Evolutionary conservation across 176 grass and related monocot species (phyloP).

Genomic region (Zea luxurians): DNA sequence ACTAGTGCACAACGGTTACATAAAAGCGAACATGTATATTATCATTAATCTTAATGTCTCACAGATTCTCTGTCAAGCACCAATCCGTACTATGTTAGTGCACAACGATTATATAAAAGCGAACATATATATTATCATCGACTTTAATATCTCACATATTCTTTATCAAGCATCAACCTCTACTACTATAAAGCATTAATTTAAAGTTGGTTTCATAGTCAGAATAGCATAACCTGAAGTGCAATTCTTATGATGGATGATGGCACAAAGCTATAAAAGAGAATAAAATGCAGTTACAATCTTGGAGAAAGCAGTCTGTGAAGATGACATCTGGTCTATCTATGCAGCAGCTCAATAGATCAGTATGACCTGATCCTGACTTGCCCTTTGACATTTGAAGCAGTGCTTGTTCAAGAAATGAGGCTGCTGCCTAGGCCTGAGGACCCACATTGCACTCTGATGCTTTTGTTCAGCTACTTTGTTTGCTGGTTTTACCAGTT

Average conservation of each 20-base stretch:
- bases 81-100: no score
- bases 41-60: no score
- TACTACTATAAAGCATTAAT: no score
- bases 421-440: neutral
- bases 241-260: neutral
- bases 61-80: no score
- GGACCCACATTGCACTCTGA: neutral
- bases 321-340: neutral
- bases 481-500: neutral
- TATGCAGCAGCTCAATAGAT: neutral
- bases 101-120: no score
- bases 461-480: neutral
- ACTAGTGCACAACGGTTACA: no score
- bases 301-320: neutral
- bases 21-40: no score
- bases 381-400: neutral
- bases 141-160: no score
- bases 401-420: neutral
- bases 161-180: no score
- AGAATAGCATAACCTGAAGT: neutral
- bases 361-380: neutral
- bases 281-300: neutral
- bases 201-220: slow-evolving; percentile 1
- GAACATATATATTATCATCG: no score
- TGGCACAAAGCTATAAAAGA: neutral